Conservation (phyloP, 2,329 filamentous ascomycete species). For the Penicillium griseofulvum region DNA sequence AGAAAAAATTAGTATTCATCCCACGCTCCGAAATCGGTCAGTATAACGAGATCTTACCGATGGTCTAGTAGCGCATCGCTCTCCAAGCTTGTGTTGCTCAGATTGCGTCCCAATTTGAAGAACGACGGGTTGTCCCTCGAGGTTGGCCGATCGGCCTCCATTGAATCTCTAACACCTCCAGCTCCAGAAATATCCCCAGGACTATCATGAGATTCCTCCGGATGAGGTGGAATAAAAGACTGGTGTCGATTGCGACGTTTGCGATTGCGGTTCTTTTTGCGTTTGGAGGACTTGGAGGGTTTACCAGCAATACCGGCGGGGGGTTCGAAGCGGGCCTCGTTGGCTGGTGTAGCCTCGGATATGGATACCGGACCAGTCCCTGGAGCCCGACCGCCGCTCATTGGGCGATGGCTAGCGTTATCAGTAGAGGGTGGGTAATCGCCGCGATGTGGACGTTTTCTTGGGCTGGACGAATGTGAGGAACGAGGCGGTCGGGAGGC, state of each 20-base stretch:
- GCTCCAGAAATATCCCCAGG: slow-evolving; percentile 52
- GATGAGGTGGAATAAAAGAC: slow-evolving; percentile 65
- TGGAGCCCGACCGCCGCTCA: slow-evolving; percentile 14
- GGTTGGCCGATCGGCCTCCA: slow-evolving; percentile 27
- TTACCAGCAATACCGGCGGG: slow-evolving; percentile 22
- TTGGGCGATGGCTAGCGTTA: slow-evolving; percentile 21
- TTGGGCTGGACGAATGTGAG: slow-evolving; percentile 15
- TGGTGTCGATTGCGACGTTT: slow-evolving; percentile 78
- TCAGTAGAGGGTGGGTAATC: slow-evolving; percentile 22
- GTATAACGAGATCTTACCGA: slow-evolving; percentile 52
- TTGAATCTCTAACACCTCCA: slow-evolving; percentile 30
- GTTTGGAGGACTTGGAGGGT: slow-evolving; percentile 28
- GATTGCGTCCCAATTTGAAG: slow-evolving; percentile 57
- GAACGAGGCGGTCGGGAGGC: slow-evolving; percentile 7
- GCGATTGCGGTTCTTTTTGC: slow-evolving; percentile 70
- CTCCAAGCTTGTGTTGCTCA: slow-evolving; percentile 83
- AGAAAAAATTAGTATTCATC: slow-evolving; percentile 6
- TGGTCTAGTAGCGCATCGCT: slow-evolving; percentile 87
- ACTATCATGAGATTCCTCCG: slow-evolving; percentile 53
- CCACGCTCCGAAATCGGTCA: background rate
- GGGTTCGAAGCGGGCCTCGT: slow-evolving; percentile 21
- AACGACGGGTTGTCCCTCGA: slow-evolving; percentile 45
- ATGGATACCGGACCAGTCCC: slow-evolving; percentile 12
- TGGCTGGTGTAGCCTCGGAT: slow-evolving; percentile 13
- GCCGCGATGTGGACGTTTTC: slow-evolving; percentile 12